These are phyloP conservation scores for Meyerozyma guilliermondii DNA, from an alignment of 1,139 yeast species.

Conservation along the genomic window DNA sequence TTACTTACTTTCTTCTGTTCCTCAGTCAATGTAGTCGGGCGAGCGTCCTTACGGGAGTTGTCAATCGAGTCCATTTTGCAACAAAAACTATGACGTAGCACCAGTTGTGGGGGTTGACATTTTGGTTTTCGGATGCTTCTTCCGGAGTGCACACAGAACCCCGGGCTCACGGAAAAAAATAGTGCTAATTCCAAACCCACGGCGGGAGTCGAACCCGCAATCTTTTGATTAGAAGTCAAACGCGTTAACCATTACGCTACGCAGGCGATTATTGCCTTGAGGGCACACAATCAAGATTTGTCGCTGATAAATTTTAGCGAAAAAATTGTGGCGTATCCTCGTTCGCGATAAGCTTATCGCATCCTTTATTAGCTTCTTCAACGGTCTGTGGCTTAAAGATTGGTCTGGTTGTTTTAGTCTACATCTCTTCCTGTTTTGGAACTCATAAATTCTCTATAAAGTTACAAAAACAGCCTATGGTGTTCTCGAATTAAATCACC, in stretches of 20 bases:
- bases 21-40: conserved; percentile 32
- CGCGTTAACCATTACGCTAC: conserved; percentile 18
- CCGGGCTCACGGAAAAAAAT: neutral
- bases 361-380: too few relatives aligned
- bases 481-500: neutral
- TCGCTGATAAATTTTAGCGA: too few relatives aligned
- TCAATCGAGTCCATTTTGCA: neutral
- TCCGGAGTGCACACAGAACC: conserved; percentile 1
- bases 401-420: too few relatives aligned
- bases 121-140: conserved; percentile 3
- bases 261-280: neutral
- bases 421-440: too few relatives aligned
- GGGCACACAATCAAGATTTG: neutral
- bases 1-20: conserved; percentile 41
- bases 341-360: too few relatives aligned
- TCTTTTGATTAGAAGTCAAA: conserved; percentile 21
- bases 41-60: conserved; percentile 16
- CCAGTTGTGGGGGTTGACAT: conserved; percentile 4
- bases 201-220: conserved; percentile 17
- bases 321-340: too few relatives aligned
- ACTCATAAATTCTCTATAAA: neutral
- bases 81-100: neutral
- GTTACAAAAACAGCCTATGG: neutral
- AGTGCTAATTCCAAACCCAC: conserved; percentile 4
- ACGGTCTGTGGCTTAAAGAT: too few relatives aligned